A percentile compares a stretch with the other conserved stretches of the same genome.
These are phyloP conservation scores for Saccharomyces uvarum DNA, from an alignment of 1,139 yeast species.

Conservation along the genomic window DNA sequence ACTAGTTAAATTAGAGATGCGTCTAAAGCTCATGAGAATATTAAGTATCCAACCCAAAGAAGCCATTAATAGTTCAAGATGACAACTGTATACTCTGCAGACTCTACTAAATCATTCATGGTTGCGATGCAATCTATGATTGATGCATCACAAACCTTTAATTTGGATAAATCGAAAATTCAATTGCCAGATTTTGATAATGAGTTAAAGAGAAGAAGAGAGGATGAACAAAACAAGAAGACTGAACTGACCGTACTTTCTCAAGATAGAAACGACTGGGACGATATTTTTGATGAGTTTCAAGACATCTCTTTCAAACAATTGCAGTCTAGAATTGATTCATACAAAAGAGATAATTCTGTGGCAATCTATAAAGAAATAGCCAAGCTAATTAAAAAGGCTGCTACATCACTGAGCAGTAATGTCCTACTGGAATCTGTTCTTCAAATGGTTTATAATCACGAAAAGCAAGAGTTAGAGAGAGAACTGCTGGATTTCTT, in stretches of 20 bases:
- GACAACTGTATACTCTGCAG: slow-evolving; percentile 40
- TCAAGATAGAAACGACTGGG: slow-evolving; percentile 33
- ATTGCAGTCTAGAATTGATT: slow-evolving; percentile 24
- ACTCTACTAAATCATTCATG: slow-evolving; percentile 71
- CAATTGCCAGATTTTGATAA: slow-evolving; percentile 28
- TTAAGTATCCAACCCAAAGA: not conserved
- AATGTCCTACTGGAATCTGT: slow-evolving; percentile 30
- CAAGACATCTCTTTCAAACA: slow-evolving; percentile 31
- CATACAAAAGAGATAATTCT: slow-evolving; percentile 33
- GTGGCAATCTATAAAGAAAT: slow-evolving; percentile 33
- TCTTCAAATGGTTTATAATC: slow-evolving; percentile 22
- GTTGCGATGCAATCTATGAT: slow-evolving; percentile 67
- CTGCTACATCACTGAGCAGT: slow-evolving; percentile 15
- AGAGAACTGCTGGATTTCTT: slow-evolving; percentile 69
- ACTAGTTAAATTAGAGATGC: not conserved
- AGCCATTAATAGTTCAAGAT: slow-evolving; percentile 12
- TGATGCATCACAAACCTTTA: slow-evolving; percentile 37
- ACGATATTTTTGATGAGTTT: slow-evolving; percentile 35
- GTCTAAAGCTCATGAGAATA: slow-evolving; percentile 1
- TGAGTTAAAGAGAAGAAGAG: slow-evolving; percentile 21
- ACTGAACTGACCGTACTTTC: slow-evolving; percentile 25
- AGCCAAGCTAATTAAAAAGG: slow-evolving; percentile 21
- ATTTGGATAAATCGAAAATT: slow-evolving; percentile 20
- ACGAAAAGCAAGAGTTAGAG: slow-evolving; percentile 38
- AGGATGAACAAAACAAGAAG: slow-evolving; percentile 13